Conservation (phyloP, 805 yeast genomes). For the Candida coquimbonensis region DNA sequence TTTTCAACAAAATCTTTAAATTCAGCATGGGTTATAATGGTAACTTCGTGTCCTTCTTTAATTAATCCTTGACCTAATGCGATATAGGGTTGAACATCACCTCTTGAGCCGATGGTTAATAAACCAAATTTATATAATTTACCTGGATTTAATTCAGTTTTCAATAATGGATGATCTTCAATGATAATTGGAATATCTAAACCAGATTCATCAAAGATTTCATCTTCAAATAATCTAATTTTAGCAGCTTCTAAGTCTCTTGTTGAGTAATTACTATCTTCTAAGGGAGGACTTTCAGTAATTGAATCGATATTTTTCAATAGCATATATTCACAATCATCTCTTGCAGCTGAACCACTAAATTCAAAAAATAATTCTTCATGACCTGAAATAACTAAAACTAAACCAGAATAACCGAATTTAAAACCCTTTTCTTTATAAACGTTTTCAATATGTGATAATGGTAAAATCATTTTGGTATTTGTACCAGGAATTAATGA, state of each 20-base stretch:
- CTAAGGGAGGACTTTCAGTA: conserved; percentile 16
- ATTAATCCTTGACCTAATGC: conserved; percentile 77
- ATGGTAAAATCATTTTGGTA: conserved; percentile 78
- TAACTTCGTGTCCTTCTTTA: conserved; percentile 76
- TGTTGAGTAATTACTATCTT: conserved; percentile 26
- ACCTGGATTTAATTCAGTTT: conserved; percentile 43
- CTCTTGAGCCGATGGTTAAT: conserved; percentile 89
- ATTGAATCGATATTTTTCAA: conserved; percentile 30
- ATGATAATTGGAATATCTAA: conserved; percentile 60
- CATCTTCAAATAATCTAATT: conserved; percentile 60
- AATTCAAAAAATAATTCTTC: conserved; percentile 78
- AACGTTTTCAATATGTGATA: conserved; percentile 63
- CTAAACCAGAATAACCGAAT: conserved; percentile 66
- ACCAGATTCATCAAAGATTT: conserved; percentile 51
- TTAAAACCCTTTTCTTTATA: conserved; percentile 61
- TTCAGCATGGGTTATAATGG: conserved; percentile 81
- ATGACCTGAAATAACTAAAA: conserved; percentile 61
- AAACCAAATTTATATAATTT: conserved; percentile 54
- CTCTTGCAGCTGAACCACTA: conserved; percentile 52
- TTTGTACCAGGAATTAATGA: conserved; percentile 71
- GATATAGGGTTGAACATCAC: conserved; percentile 95
- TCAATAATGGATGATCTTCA: conserved; percentile 54
- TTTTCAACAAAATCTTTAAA: conserved; percentile 67
- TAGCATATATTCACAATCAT: conserved; percentile 59
- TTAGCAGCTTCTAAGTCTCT: conserved; percentile 46